Evolutionary conservation across 2,329 filamentous ascomycete species (phyloP).

Genomic region (Colletotrichum sp.): DNA sequence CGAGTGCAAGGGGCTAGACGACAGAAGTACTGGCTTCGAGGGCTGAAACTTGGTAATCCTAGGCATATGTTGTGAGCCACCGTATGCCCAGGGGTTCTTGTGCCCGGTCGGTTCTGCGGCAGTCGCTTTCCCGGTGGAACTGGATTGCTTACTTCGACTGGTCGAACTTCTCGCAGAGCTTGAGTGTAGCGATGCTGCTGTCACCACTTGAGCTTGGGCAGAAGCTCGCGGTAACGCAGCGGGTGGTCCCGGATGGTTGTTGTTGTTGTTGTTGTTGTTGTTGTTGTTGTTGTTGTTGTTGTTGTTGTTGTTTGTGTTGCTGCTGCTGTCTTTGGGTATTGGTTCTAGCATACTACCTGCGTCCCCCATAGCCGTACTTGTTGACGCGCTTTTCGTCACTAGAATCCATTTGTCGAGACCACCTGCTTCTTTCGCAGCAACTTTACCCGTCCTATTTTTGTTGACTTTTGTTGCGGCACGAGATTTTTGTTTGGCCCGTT

Average conservation of each 20-base stretch:
- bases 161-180: neutral
- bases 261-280: no score
- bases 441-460: conserved; percentile 25
- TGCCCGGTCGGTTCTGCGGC: conserved; percentile 26
- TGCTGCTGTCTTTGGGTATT: neutral
- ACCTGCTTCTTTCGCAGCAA: conserved; percentile 27
- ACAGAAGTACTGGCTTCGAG: conserved; percentile 47
- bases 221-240: neutral
- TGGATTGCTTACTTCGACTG: conserved; percentile 36
- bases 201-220: neutral
- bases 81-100: conserved; percentile 41
- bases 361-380: neutral
- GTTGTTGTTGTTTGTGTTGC: neutral
- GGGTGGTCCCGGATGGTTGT: neutral
- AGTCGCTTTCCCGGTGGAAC: conserved; percentile 25
- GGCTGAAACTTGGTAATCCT: conserved; percentile 33
- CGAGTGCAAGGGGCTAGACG: conserved; percentile 45
- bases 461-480: conserved; percentile 27
- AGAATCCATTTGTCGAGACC: conserved; percentile 47
- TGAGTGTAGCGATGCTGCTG: neutral
- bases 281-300: neutral
- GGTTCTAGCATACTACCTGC: neutral
- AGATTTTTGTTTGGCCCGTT: conserved; percentile 29
- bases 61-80: conserved; percentile 48
- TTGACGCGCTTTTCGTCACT: conserved; percentile 38